phyloP scores from a whole-genome alignment of 1,284 basidiomycete genomes.

The Leccinum pallidistipes region DNA sequence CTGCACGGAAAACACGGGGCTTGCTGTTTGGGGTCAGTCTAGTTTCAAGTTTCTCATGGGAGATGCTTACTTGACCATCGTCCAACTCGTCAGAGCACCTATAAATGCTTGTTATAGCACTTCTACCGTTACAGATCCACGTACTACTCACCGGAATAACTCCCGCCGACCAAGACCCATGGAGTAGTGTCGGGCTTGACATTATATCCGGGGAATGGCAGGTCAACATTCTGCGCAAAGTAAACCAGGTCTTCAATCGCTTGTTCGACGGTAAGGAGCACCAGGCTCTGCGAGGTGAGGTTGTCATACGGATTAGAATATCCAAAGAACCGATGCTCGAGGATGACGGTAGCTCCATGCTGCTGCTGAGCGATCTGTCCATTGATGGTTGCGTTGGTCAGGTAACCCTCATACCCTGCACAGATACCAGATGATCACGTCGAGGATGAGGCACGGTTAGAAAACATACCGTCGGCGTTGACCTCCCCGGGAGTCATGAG shows the following conservation, averaged over 20 bases:
- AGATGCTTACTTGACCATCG: conserved; percentile 61
- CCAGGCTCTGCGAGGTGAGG: conserved; percentile 56
- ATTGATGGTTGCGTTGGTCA: conserved; percentile 64
- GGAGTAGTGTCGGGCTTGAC: conserved; percentile 59
- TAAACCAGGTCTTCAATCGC: conserved; percentile 70
- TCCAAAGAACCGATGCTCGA: conserved; percentile 59
- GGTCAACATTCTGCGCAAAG: conserved; percentile 63
- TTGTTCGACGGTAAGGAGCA: conserved; percentile 66
- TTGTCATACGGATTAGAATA: conserved; percentile 58
- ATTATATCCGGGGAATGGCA: conserved; percentile 65
- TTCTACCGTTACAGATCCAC: not conserved
- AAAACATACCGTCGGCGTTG: conserved; percentile 41
- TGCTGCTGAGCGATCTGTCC: conserved; percentile 68
- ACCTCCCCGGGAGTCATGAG: conserved; percentile 52
- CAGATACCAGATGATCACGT: conserved; percentile 21
- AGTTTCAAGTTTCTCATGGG: not conserved
- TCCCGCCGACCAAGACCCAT: conserved; percentile 71
- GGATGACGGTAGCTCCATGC: conserved; percentile 58
- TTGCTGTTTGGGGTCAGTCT: conserved; percentile 43
- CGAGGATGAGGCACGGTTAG: not conserved
- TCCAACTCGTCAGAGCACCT: conserved; percentile 64
- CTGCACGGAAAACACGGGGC: conserved; percentile 64
- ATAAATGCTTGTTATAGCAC: not conserved
- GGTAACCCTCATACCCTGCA: conserved; percentile 53
- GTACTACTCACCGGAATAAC: conserved; percentile 51